A percentile compares a stretch with the other conserved stretches of the same genome.
Conservation (phyloP, 768 basidiomycete genomes). For the Trametes sanguinea region DNA sequence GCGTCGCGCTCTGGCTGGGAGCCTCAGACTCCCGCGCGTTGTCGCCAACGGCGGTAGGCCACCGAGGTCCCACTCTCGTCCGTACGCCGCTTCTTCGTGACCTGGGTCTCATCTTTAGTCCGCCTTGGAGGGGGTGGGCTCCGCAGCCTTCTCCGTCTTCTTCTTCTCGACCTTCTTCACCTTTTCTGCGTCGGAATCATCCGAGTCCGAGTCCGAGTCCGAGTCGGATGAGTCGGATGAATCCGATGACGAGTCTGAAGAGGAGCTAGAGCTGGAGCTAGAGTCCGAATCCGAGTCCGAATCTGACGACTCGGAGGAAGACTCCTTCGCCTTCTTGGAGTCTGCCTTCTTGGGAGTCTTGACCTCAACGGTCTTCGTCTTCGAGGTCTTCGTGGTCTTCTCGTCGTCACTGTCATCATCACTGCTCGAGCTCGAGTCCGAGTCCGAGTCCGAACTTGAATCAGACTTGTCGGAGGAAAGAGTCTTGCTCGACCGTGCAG, state of each 20-base stretch:
- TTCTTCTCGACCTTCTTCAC: conserved; percentile 11
- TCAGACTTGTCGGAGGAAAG: conserved; percentile 17
- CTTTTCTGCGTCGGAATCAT: not conserved
- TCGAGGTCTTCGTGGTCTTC: conserved; percentile 1
- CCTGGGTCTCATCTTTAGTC: conserved; percentile 31
- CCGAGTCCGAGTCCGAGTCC: conserved; percentile 36
- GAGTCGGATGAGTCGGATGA: conserved; percentile 31
- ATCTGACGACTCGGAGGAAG: not conserved
- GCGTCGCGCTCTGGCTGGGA: not conserved
- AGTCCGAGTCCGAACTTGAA: conserved; percentile 19
- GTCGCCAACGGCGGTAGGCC: conserved; percentile 38
- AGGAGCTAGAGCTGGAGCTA: not conserved
- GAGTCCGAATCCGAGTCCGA: conserved; percentile 28
- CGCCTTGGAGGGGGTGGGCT: conserved; percentile 21
- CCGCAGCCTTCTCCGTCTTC: conserved; percentile 26
- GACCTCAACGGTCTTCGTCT: not conserved
- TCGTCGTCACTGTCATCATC: conserved; percentile 4
- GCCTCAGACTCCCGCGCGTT: conserved; percentile 11
- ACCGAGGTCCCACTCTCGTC: conserved; percentile 53
- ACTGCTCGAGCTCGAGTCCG: conserved; percentile 6
- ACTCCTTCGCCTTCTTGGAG: conserved; percentile 1
- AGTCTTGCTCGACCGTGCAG: conserved; percentile 18
- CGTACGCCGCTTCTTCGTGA: conserved; percentile 63
- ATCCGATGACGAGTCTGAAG: conserved; percentile 18
- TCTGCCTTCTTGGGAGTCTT: not conserved